Evolutionary conservation across 495 filamentous ascomycete species (phyloP).

Genomic region (Articulospora tetracladia): DNA sequence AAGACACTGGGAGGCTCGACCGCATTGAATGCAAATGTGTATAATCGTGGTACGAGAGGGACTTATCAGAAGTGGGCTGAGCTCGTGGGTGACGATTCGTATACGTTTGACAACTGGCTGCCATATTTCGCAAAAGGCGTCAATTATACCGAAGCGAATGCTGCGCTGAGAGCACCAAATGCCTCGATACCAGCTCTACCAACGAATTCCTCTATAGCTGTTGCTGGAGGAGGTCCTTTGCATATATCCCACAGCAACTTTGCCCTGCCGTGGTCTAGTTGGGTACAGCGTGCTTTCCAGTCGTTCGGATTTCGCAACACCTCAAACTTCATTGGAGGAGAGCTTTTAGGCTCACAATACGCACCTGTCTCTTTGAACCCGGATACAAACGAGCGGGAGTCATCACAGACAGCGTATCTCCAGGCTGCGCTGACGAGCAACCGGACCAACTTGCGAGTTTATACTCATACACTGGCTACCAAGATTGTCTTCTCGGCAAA

Average conservation of each 20-base stretch:
- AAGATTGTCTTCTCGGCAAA: slow-evolving; percentile 29
- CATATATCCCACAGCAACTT: slow-evolving; percentile 48
- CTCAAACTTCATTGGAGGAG: slow-evolving; percentile 38
- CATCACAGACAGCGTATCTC: slow-evolving; percentile 35
- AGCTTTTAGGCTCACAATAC: slow-evolving; percentile 34
- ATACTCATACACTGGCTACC: slow-evolving; percentile 17
- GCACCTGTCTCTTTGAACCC: slow-evolving; percentile 35
- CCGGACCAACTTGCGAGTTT: slow-evolving; percentile 6
- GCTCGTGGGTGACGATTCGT: slow-evolving; percentile 50
- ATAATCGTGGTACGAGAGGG: slow-evolving; percentile 34
- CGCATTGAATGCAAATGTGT: slow-evolving; percentile 28
- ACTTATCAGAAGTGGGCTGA: slow-evolving; percentile 55
- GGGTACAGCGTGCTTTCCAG: slow-evolving; percentile 31
- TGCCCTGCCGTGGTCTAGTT: slow-evolving; percentile 28
- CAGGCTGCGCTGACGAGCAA: slow-evolving; percentile 1
- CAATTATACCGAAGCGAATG: slow-evolving; percentile 48
- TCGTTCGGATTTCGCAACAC: slow-evolving; percentile 30
- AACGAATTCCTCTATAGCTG: slow-evolving; percentile 24
- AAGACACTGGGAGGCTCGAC: slow-evolving; percentile 27
- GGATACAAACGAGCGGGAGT: slow-evolving; percentile 29
- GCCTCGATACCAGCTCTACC: slow-evolving; percentile 40
- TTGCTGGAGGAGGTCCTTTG: slow-evolving; percentile 40
- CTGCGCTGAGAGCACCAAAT: slow-evolving; percentile 32
- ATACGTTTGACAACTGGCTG: slow-evolving; percentile 46
- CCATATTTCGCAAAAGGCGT: slow-evolving; percentile 51